Base-by-base conservation (phyloP, 2,329 filamentous ascomycete species). In the Aureobasidium sp. region DNA sequence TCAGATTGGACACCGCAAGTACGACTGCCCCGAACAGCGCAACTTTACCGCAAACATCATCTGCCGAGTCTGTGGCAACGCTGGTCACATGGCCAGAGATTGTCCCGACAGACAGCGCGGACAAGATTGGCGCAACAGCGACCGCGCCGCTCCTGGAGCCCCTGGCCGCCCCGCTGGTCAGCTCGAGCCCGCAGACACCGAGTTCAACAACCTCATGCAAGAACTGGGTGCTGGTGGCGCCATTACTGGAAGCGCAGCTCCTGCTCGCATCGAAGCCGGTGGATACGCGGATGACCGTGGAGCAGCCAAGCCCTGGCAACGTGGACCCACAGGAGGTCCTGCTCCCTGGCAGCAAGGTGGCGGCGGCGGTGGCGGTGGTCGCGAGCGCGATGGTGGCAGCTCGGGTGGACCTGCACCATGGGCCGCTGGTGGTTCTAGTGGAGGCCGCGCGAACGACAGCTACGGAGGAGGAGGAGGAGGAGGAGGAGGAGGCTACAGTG, bases 41-140 rank as follows among this genome's bases (percentile, higher is more conserved):
- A 99, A 99, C 77, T 97, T 88, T 77, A 99, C 94, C n/a, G 92
- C 94, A 69, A 97, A 91, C 76, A 97, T 99, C 73, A 97, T 99
- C 72, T 99, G 94, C 77, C 92, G 93, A 69, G 89, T 96, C 68
- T 99, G 94, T 78, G 94, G 94, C 67, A 96, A 97, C 73, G 92
- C 94, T 65, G 94, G 94, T 21, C 94, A 99, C 69, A 96, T 99
- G 91, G 94, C 92, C 67, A 87, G 93, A 68, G 94, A 99, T 77
- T 99, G 94, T 83, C 91, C 93, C 47, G 94, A 99, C 71, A 83
- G 94, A 72, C 89, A 94, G 78, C 86, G 89, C 71, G 94, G 94
- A 69, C 85, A 87, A 47, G 92, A 89, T 74, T 96, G 90, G 90
- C 91, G 94, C 69, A 96, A 96, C 70, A 85, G 89, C 68, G 83